Evolutionary conservation across 1,284 basidiomycete species (phyloP), one percentile per base, ranked within the genome.

Genomic region (Ceratobasidium papillatum): DNA sequence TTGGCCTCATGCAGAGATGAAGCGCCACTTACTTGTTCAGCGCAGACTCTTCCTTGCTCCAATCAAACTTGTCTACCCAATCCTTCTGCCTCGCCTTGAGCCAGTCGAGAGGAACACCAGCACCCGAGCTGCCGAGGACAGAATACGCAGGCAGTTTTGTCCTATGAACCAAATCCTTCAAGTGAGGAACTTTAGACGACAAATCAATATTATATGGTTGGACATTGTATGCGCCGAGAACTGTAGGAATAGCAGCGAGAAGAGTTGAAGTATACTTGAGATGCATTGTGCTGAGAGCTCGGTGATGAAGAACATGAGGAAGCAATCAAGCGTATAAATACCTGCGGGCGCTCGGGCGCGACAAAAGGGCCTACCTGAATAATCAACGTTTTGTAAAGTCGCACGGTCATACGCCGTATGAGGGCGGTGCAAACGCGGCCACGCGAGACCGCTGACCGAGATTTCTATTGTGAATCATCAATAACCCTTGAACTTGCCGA

Each of bases 141-240:
- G 66, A 69, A 8, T 54, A 43, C 2, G 79, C 78, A 78, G 79
- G 27, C 74, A 77, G 78, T 54, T 14, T 22, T 1, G 41, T 30
- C 14, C 8, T 25, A 12, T 34, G 12, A 27, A 38, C 0, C 5
- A 62, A 11, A 19, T 34, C 41, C 4, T 34, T 69, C 36, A 74
- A 12, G 19, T 38, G 51, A 5, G 19, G 5, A 19, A 30, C 30
- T 17, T 12, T 27, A 3, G 34, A 17, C 22, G 32, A 22, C 25
- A 12, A n/a, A 25, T 12, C 34, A n/a, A 61, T 17, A 1, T 22
- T 14, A 52, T 32, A 22, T 5, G 49, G 19, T 3, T 1, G 2
- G 9, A 54, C 64, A 52, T 32, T n/a, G 41, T 56, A 61, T 41
- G 59, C 59, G 22, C 38, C 59, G 14, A 62, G 27, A 45, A 30